Evolutionary conservation across 495 filamentous ascomycete genomes (phyloP), one percentile per base, ranked within the genome.

Genomic region (Neurospora tetrasperma): DNA sequence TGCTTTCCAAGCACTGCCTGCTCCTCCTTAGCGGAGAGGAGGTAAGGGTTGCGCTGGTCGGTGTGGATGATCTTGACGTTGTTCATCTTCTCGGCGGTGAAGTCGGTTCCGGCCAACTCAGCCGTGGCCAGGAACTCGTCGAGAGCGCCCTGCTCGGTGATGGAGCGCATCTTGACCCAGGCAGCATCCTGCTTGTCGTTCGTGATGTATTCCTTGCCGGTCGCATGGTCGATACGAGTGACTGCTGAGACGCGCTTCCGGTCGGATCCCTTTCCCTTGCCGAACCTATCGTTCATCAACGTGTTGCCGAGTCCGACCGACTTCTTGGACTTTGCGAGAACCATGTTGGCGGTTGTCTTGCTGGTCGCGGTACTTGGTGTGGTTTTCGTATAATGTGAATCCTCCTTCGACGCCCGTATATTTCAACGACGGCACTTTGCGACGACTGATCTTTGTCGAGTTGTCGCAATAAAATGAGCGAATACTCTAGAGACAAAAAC

Each of bases 11-110:
- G 80, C 23, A 92, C 87, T 6, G 85, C 86, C 74, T 89, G 85
- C 84, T 99, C 94, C 78, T 98, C 94, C n/a, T 90, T 88, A 0
- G 92, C 89, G 3, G 93, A 93, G 16, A 99, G 88, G 23, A 99
- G 86, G 79, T 94, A 99, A 2, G 96, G 96, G 82, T 99, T 99
- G 81, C 90, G 90, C 84, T 98, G 94, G 79, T 96, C 92, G 71
- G 88, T 89, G 78, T 99, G 95, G 76, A 99, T 98, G 80, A 99
- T 97, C 83, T 97, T 97, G 80, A 98, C 92, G 80, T 95, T 97
- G 82, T 93, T 97, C 88, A 96, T 92, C 86, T 98, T 97, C 86
- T 99, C 96, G 43, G 96, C 96, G 7, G 96, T 97, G 81, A 99
- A 99, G 79, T 99, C 96, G 73, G 96, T 99, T 69, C 94, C 94